Conservation (phyloP, 73 alveolate species). For the Tetrahymena malaccensis region DNA sequence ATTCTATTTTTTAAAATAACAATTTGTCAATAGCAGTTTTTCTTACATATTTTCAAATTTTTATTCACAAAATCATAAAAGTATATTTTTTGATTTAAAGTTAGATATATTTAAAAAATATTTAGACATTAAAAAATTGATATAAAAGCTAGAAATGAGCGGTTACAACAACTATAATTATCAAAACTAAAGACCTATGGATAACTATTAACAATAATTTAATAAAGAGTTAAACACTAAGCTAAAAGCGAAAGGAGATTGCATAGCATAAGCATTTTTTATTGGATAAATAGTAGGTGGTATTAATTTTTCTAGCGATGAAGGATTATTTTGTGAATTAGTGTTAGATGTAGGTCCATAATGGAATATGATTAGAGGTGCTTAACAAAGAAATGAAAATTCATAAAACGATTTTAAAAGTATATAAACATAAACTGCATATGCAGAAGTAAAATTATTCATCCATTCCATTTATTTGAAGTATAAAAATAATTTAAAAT, state of each 20-base stretch:
- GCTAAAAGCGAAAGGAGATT: constrained; percentile 32
- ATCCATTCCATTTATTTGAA: not conserved
- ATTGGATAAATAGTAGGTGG: constrained; percentile 82
- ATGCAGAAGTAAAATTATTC: constrained; percentile 45
- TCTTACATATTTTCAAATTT: not conserved
- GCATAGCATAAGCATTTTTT: constrained; percentile 72
- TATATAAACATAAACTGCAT: constrained; percentile 71
- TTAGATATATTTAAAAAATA: not conserved
- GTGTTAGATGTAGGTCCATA: constrained; percentile 65
- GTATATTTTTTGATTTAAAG: not conserved
- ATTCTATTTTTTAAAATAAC: not conserved
- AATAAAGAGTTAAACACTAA: not conserved
- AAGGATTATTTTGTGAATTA: constrained; percentile 84
- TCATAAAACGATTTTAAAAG: constrained; percentile 12
- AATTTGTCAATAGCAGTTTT: not conserved
- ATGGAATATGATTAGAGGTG: constrained; percentile 58
- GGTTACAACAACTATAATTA: not conserved
- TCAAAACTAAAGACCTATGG: not conserved
- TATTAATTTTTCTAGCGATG: constrained; percentile 62
- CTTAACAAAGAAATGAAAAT: not conserved
- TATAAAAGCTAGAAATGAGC: not conserved
- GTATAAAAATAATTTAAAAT: not conserved
- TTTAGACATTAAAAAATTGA: not conserved
- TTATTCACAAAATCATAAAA: not conserved
- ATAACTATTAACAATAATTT: not conserved